A percentile compares a stretch with the other conserved stretches of the same genome.
These are phyloP conservation scores for Leucocoprinus sp. DNA, from an alignment of 768 basidiomycete species.

Conservation along the genomic window DNA sequence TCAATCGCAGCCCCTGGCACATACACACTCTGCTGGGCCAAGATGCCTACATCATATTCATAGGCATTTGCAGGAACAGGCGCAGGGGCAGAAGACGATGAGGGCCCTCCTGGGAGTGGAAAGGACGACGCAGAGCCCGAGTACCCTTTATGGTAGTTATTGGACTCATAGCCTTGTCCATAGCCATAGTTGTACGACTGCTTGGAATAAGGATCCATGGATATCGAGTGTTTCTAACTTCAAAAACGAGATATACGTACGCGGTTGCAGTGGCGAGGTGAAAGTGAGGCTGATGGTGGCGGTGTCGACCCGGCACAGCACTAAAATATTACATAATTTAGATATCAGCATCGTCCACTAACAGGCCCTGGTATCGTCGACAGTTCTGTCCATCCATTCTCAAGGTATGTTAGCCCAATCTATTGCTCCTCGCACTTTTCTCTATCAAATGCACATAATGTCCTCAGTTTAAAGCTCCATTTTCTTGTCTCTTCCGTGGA, in stretches of 20 bases:
- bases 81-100: conserved; percentile 55
- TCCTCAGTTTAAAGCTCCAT: not conserved
- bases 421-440: not conserved
- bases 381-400: conserved; percentile 24
- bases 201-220: conserved; percentile 37
- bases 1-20: conserved; percentile 89
- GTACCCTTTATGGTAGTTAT: conserved; percentile 79
- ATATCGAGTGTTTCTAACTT: conserved; percentile 14
- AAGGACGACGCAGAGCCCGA: conserved; percentile 55
- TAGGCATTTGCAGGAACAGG: conserved; percentile 87
- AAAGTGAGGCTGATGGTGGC: not conserved
- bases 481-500: conserved; percentile 23
- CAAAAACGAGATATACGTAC: conserved; percentile 12
- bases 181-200: conserved; percentile 44
- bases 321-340: conserved; percentile 19
- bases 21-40: conserved; percentile 88
- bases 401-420: conserved; percentile 29
- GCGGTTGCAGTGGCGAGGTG: not conserved
- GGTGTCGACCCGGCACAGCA: not conserved
- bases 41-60: conserved; percentile 86
- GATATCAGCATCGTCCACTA: too few relatives aligned
- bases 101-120: conserved; percentile 51
- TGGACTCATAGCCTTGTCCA: conserved; percentile 54
- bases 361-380: too few relatives aligned
- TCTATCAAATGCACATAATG: not conserved